Base-by-base conservation (phyloP, 2,329 filamentous ascomycete genomes). In the Pseudonectria buxi region DNA sequence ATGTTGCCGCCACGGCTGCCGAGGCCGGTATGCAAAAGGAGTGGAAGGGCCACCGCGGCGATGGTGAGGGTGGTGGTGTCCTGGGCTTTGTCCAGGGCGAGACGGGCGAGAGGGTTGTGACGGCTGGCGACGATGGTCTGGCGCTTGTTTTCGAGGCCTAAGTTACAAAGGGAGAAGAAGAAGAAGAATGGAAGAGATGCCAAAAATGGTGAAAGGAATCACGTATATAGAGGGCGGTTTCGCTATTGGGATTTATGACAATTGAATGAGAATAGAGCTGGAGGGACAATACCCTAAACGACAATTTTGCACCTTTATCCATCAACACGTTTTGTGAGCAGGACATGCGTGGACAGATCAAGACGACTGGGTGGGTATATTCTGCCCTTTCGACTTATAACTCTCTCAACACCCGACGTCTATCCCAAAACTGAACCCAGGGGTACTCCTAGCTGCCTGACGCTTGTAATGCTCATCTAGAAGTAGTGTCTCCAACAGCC, bases 21-120 rank as follows among this genome's bases (percentile, higher is more conserved):
- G 78, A 63, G 14, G 50, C 79, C 34, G 88, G 86, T 0, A 65
- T 94, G 34, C 65, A 86, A 15, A 83, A 81, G 45, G 89, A 95
- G 63, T 96, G 89, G 89, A 87, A 74, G 60, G 92, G 92, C 0
- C 92, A 98, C 59, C 61, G 86, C 50, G 81, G 89, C 22, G 78
- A 86, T 55, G 84, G 87, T 10, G 86, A 92, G 64, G 82, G 87
- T 14, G 90, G 89, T 24, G 90, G 90, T 35, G 82, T 96, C 7
- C 64, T 96, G 49, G 89, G 83, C 0, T 98, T 96, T 56, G 89
- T 94, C 34, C 88, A 95, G 62, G 80, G 81, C 6, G 72, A 81
- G 57, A 75, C 70, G 4, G 86, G 86, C 1, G 76, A 80, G 59
- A 72, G 80, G 46, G 69, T 96, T 32, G 74, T 95, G 4, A 96